Evolutionary conservation across 192 early-diverging fungal species (phyloP), one percentile per base, ranked within the genome.

Genomic region (Coemansia sp.): DNA sequence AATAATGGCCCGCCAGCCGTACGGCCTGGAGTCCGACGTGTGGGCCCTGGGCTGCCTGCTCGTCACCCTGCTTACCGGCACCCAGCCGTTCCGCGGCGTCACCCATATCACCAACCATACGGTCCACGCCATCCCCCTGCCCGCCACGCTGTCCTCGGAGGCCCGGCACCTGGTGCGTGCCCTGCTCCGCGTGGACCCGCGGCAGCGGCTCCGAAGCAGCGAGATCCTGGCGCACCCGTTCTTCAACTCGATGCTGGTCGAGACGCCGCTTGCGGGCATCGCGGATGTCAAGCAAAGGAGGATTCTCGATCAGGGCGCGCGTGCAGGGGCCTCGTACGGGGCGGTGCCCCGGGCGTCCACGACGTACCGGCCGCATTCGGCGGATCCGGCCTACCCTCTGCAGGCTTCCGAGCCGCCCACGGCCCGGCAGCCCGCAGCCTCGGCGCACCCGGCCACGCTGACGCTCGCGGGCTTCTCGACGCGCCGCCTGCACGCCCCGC

Each of bases 1-100:
- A 61, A 88, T 90, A 15, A 75, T 90, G 1, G 80, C 84, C 9
- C 74, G 85, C 14, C 78, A 78, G 51, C 84, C 89, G 14, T 89
- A 91, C 60, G 86, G 89, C 2, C 69, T 87, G 1, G 62, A 83
- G 5, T 81, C 87, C 0, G 89, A 91, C 55, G 72, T 89, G 9
- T 91, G 89, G 89, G 87, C 89, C 0, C 66, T 91, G 0, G 89
- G 89, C 1, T 91, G 89, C 43, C 65, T 91, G 53, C 57, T 91
- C 21, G 84, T 88, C 2, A 89, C 89, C 3, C 61, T 91, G 34
- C 61, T 91, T 34, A 89, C 85, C 0, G 89, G 89, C 10, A 57
- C 60, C 21, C 86, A 86, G 44, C 89, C 89, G 0, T 91, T 91
- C 66, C 79, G 84, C 45, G 72, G 74, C 76, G 3, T 40, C 10